Evolutionary conservation across 2,329 filamentous ascomycete species (phyloP).

Genomic region (Xylariaceae sp.): DNA sequence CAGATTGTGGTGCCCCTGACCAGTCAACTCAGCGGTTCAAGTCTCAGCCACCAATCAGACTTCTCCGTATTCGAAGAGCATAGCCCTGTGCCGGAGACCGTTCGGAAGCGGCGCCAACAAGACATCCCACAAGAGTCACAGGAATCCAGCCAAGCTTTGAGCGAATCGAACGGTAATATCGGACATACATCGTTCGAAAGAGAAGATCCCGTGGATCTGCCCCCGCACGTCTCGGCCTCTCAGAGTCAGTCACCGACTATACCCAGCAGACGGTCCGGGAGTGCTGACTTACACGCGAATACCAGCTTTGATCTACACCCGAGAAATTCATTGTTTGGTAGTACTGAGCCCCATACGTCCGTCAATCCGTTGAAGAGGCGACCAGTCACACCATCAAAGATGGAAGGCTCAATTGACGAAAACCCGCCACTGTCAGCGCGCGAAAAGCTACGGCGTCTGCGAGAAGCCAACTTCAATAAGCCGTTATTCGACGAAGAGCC

Average conservation of each 20-base stretch:
- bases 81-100: constrained; percentile 12
- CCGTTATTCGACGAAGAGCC: neutral
- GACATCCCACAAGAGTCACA: constrained; percentile 10
- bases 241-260: constrained; percentile 1
- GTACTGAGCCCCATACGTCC: no score
- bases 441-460: constrained; percentile 21
- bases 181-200: constrained; percentile 13
- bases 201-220: constrained; percentile 4
- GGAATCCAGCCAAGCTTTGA: constrained; percentile 20
- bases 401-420: constrained; percentile 15
- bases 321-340: no score
- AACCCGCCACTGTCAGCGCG: constrained; percentile 14
- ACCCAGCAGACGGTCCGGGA: neutral
- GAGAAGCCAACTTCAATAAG: constrained; percentile 16
- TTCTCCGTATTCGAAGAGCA: constrained; percentile 22
- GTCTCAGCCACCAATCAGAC: constrained; percentile 3
- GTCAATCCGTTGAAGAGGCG: neutral
- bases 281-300: no score
- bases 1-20: constrained; percentile 21
- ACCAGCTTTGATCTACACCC: no score
- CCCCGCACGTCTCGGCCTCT: constrained; percentile 1
- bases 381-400: constrained; percentile 8
- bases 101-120: neutral
- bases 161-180: constrained; percentile 22
- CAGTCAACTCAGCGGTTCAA: constrained; percentile 10